phyloP scores from a whole-genome alignment of 2,329 filamentous ascomycete species.

The Herpotrichia juniperi region DNA sequence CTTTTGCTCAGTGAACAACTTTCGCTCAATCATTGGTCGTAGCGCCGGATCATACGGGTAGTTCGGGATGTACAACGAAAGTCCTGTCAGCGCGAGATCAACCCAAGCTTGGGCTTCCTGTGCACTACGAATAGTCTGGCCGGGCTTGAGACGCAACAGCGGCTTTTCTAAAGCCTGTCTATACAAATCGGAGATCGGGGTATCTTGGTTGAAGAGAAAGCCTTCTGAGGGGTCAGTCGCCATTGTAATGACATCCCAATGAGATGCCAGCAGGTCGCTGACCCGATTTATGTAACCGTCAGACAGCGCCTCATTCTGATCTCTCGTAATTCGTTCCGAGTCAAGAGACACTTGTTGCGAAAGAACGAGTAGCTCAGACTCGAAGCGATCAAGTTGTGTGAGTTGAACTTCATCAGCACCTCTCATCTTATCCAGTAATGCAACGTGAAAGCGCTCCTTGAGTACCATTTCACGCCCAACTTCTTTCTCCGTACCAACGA shows the following conservation, averaged over 20 bases:
- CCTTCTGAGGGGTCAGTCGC: too few species aligned
- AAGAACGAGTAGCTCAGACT: slow-evolving; percentile 47
- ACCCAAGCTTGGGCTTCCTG: slow-evolving; percentile 67
- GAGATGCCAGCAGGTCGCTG: slow-evolving; percentile 27
- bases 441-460: slow-evolving; percentile 34
- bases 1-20: slow-evolving; percentile 63
- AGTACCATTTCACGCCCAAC: slow-evolving; percentile 30
- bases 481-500: slow-evolving; percentile 31
- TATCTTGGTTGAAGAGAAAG: slow-evolving; percentile 17
- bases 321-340: slow-evolving; percentile 37
- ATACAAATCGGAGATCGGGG: slow-evolving; percentile 38
- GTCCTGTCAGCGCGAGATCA: slow-evolving; percentile 73
- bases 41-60: slow-evolving; percentile 81
- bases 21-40: slow-evolving; percentile 66
- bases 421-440: slow-evolving; percentile 29
- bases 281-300: slow-evolving; percentile 30
- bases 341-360: slow-evolving; percentile 43
- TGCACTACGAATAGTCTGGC: not conserved
- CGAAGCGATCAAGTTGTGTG: slow-evolving; percentile 48
- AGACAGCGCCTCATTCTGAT: slow-evolving; percentile 35
- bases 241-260: slow-evolving; percentile 26
- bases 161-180: slow-evolving; percentile 29
- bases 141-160: slow-evolving; percentile 16
- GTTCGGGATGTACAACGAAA: slow-evolving; percentile 85
- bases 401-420: slow-evolving; percentile 45